A percentile compares a stretch with the other conserved stretches of the same genome.
These are phyloP conservation scores for Colletotrichum sp. DNA, from an alignment of 2,329 filamentous ascomycete species.

Conservation along the genomic window DNA sequence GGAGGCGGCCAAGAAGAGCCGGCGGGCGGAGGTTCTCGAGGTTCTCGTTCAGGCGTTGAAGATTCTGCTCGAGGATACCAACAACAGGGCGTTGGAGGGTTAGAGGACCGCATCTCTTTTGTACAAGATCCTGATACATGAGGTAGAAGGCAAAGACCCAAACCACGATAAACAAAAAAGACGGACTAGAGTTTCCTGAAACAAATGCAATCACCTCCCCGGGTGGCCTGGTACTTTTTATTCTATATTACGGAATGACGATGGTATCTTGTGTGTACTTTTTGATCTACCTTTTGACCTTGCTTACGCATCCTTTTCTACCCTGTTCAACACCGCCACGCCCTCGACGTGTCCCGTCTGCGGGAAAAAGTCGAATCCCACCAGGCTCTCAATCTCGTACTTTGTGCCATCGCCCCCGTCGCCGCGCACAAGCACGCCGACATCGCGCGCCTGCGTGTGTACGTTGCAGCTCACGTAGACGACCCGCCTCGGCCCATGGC, in stretches of 20 bases:
- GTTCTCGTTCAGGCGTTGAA: slow-evolving; percentile 77
- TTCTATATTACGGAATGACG: background rate
- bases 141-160: slow-evolving; percentile 4
- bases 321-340: slow-evolving; percentile 67
- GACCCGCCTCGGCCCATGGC: slow-evolving; percentile 78
- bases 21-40: slow-evolving; percentile 72
- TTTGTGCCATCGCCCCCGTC: slow-evolving; percentile 38
- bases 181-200: background rate
- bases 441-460: slow-evolving; percentile 93
- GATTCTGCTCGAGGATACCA: slow-evolving; percentile 55
- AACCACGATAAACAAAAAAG: background rate
- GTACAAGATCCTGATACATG: background rate
- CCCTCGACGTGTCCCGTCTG: slow-evolving; percentile 78
- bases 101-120: background rate
- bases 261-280: slow-evolving; percentile 12
- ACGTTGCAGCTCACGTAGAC: slow-evolving; percentile 98
- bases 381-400: slow-evolving; percentile 89
- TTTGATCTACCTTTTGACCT: background rate
- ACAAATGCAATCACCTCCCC: background rate
- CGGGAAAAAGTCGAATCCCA: slow-evolving; percentile 97
- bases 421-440: slow-evolving; percentile 85
- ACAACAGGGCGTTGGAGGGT: slow-evolving; percentile 6
- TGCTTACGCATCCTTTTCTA: slow-evolving; percentile 38
- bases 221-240: background rate
- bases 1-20: slow-evolving; percentile 70